Evolutionary conservation across 768 basidiomycete genomes (phyloP).

Genomic region (Leccinum subgranulosum): DNA sequence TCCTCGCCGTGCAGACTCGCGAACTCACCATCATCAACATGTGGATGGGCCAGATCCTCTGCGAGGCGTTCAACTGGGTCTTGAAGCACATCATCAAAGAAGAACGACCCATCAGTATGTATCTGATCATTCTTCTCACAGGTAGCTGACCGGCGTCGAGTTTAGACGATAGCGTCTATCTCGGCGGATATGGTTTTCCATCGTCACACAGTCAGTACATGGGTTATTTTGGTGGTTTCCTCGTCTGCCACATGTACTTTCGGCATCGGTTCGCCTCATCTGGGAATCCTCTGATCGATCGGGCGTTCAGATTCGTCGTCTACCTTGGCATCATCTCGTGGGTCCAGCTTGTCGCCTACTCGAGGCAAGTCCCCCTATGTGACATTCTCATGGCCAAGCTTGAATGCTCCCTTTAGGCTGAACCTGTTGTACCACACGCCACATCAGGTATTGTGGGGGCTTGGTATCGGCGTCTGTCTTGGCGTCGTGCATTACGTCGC

Average conservation of each 20-base stretch:
- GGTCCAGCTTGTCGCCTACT: slow-evolving; percentile 72
- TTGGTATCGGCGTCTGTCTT: slow-evolving; percentile 55
- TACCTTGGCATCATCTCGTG: slow-evolving; percentile 52
- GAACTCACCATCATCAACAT: slow-evolving; percentile 79
- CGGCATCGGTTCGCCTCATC: slow-evolving; percentile 62
- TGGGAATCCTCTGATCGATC: slow-evolving; percentile 50
- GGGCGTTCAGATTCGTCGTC: slow-evolving; percentile 42
- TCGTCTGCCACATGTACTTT: slow-evolving; percentile 69
- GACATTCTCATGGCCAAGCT: background rate
- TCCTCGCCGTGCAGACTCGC: slow-evolving; percentile 67
- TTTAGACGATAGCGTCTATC: slow-evolving; percentile 18
- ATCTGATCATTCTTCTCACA: background rate
- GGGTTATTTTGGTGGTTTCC: slow-evolving; percentile 81
- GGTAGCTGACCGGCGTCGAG: slow-evolving; percentile 1
- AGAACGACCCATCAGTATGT: slow-evolving; percentile 63
- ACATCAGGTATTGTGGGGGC: slow-evolving; percentile 74
- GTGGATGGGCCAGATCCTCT: slow-evolving; percentile 77
- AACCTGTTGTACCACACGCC: slow-evolving; percentile 70
- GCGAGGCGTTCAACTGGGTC: slow-evolving; percentile 67
- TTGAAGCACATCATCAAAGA: slow-evolving; percentile 68
- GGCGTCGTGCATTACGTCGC: slow-evolving; percentile 54
- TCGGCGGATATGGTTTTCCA: slow-evolving; percentile 79
- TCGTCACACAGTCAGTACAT: slow-evolving; percentile 90
- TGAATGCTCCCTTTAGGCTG: slow-evolving; percentile 40
- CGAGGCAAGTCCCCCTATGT: slow-evolving; percentile 48